Base-by-base conservation (phyloP, 1,284 basidiomycete species). In the Phylloboletellus chloephorus region DNA sequence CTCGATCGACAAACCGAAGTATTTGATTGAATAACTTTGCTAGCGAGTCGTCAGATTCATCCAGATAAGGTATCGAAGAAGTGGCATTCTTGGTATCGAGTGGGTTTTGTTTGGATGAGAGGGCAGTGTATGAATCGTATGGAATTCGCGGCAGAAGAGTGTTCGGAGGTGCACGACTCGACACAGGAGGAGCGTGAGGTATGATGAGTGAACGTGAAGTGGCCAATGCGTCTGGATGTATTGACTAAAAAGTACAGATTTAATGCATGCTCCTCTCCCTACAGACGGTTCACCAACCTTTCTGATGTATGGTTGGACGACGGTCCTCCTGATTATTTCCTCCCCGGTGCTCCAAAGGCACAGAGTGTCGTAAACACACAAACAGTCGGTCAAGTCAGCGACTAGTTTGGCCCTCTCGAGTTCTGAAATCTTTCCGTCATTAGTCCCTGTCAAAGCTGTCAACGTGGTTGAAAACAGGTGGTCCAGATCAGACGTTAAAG, bases 311-410 rank as follows among this genome's bases (percentile, higher is more conserved):
- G 71, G 72, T 3, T 77, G 74, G 16, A 95, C 74, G 21, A 90
- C 66, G 32, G 82, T 77, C 41, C 68, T 68, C 44, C 83, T 70
- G 33, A 96, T 67, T 11, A 94, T 80, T 44, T 90, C 87, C 63
- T 93, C 90, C 1, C 91, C 91, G 49, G 88, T 82, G 50, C 78
- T 68, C 86, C 88, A 90, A 10, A 89, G 74, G 15, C 80, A 76
- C 34, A 96, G 70, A 5, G 76, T 65, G 49, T 93, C 87, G 57
- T 96, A 96, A 4, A 87, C 88, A 39, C 76, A 71, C 23, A 97
- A 65, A 57, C 88, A 92, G 53, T 92, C 88, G 7, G 75, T 77
- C 39, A 90, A 57, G 46, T 88, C 84, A 9, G 74, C 61, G 30
- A 74, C 63, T 49, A 69, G 66, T 47, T 82, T 84, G n/a, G 69